Evolutionary conservation across 345 rosid genomes (phyloP).

Genomic region (Zanthoxylum bungeanum): DNA sequence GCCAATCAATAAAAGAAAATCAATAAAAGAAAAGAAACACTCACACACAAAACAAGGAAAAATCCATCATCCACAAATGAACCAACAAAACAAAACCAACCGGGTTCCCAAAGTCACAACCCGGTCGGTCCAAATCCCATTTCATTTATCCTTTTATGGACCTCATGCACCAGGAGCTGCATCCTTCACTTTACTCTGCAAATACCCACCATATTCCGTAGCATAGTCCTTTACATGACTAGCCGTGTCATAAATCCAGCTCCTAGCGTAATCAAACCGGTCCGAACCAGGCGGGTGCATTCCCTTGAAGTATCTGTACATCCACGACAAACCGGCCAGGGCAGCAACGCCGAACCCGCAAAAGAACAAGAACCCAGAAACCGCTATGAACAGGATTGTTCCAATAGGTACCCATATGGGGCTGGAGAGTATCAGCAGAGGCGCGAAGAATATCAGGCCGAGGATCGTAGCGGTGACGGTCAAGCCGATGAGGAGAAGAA

Average conservation of each 20-base stretch:
- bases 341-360: conserved; percentile 49
- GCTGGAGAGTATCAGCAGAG: conserved; percentile 60
- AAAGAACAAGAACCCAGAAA: conserved; percentile 41
- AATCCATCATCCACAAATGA: not conserved
- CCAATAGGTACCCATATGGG: conserved; percentile 72
- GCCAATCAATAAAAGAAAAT: not conserved
- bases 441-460: conserved; percentile 52
- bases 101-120: not conserved
- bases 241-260: conserved; percentile 76
- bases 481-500: conserved; percentile 66
- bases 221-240: conserved; percentile 78
- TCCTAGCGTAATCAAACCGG: conserved; percentile 63
- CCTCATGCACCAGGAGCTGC: conserved; percentile 91
- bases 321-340: conserved; percentile 56
- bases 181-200: conserved; percentile 80
- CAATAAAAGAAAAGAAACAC: not conserved
- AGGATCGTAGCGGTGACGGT: conserved; percentile 42
- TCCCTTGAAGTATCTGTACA: conserved; percentile 60
- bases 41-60: not conserved
- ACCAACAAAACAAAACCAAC: not conserved
- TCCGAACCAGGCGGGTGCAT: conserved; percentile 70
- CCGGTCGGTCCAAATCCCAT: not conserved
- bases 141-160: no score
- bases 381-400: conserved; percentile 29
- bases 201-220: conserved; percentile 75